phyloP scores from a whole-genome alignment of 2,329 filamentous ascomycete species.

The Parafenestella ontariensis region DNA sequence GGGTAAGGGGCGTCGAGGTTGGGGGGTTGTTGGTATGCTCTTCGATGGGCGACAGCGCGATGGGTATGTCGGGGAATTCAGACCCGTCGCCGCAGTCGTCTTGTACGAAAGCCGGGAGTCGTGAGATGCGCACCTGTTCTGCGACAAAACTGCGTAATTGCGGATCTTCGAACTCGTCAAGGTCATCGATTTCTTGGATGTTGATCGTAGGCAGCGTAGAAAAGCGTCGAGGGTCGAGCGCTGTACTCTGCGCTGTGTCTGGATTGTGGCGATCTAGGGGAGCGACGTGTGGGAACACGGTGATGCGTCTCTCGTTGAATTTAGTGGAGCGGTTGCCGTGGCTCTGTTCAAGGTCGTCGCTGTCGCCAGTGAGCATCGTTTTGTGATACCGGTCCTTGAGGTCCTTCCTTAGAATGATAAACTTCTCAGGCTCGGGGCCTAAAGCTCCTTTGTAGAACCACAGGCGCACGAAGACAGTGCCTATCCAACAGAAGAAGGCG shows the following conservation, averaged over 20 bases:
- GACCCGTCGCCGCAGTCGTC: slow-evolving; percentile 42
- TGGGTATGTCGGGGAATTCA: slow-evolving; percentile 31
- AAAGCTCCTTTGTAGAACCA: slow-evolving; percentile 36
- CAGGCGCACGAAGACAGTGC: slow-evolving; percentile 26
- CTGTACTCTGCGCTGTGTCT: background rate
- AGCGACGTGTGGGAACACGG: background rate
- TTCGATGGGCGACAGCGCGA: slow-evolving; percentile 17
- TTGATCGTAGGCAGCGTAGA: slow-evolving; percentile 6
- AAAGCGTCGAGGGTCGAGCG: background rate
- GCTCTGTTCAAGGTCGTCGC: background rate
- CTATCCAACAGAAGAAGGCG: slow-evolving; percentile 28
- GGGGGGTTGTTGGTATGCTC: background rate
- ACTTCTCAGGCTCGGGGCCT: slow-evolving; percentile 22
- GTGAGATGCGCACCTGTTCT: slow-evolving; percentile 33
- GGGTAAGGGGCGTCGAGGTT: too few species aligned
- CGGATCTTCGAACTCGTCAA: slow-evolving; percentile 7
- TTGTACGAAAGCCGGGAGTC: slow-evolving; percentile 33
- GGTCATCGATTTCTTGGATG: slow-evolving; percentile 11
- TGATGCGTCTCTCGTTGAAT: background rate
- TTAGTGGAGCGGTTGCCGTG: background rate
- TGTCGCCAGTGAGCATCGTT: background rate
- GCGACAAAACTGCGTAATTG: slow-evolving; percentile 16
- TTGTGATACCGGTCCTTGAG: slow-evolving; percentile 7
- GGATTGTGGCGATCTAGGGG: background rate
- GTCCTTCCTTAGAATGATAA: slow-evolving; percentile 25